A percentile compares a stretch with the other conserved stretches of the same genome.
Evolutionary conservation across 768 basidiomycete genomes (phyloP).

Genomic region (Phaffia australis): DNA sequence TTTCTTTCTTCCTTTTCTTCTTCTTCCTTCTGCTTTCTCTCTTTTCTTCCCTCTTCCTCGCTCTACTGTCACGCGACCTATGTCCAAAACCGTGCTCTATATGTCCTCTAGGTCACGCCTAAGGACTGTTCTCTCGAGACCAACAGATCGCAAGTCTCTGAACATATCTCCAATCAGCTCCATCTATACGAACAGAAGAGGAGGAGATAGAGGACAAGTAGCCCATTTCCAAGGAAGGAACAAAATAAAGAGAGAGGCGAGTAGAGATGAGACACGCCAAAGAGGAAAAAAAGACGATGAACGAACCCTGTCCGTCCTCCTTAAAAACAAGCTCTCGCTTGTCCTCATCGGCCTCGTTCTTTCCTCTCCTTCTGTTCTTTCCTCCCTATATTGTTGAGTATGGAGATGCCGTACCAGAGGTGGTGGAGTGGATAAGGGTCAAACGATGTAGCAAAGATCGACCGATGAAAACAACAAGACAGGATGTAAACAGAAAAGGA

Average conservation of each 20-base stretch:
- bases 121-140: not conserved
- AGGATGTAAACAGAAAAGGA: not conserved
- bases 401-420: too few species aligned
- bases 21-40: too few species aligned
- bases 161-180: not conserved
- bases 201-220: not conserved
- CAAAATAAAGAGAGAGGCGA: not conserved
- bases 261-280: not conserved
- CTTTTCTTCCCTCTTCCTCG: too few species aligned
- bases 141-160: too few species aligned
- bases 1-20: too few species aligned
- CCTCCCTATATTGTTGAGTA: slow-evolving; percentile 58
- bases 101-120: too few species aligned
- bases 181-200: not conserved
- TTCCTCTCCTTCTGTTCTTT: slow-evolving; percentile 98
- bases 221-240: not conserved
- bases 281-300: not conserved
- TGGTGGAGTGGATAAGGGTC: not conserved
- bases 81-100: too few species aligned
- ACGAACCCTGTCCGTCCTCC: slow-evolving; percentile 78
- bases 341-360: slow-evolving; percentile 98
- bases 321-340: slow-evolving; percentile 98
- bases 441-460: too few species aligned
- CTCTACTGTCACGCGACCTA: too few species aligned
- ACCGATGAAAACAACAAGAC: not conserved